Percentiles rank a stretch among this genome's conserved stretches.
These are phyloP conservation scores for Plasmodiophora brassicae DNA, from an alignment of 208 protist species.

Conservation along the genomic window DNA sequence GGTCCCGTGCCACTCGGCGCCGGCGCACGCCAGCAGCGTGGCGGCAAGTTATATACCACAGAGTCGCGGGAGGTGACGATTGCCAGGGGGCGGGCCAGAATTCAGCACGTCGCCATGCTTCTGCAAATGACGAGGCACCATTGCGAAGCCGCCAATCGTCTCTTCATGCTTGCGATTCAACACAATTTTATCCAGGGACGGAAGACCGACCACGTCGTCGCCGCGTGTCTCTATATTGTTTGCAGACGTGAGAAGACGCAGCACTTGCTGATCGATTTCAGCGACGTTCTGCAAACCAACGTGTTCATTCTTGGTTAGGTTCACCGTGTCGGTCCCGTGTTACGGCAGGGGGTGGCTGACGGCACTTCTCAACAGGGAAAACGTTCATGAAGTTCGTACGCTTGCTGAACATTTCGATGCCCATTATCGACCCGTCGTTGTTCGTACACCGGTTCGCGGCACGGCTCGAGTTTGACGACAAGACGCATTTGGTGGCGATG, in stretches of 20 bases:
- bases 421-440: slow-evolving; percentile 65
- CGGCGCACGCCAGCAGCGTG: neutral
- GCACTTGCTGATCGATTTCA: slow-evolving; percentile 72
- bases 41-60: slow-evolving; percentile 25
- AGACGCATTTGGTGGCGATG: slow-evolving; percentile 54
- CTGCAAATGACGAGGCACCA: slow-evolving; percentile 59
- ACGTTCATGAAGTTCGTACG: slow-evolving; percentile 63
- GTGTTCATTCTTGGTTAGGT: slow-evolving; percentile 60
- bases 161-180: slow-evolving; percentile 52
- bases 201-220: slow-evolving; percentile 58
- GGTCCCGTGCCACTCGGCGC: slow-evolving; percentile 18
- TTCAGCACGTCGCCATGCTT: slow-evolving; percentile 52
- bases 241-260: slow-evolving; percentile 65
- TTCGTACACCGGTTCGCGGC: slow-evolving; percentile 71
- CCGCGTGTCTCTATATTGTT: slow-evolving; percentile 73
- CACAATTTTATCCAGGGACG: slow-evolving; percentile 66
- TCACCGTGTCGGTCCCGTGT: too few species aligned
- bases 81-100: slow-evolving; percentile 46
- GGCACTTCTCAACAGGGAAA: neutral
- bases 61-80: slow-evolving; percentile 48
- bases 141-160: slow-evolving; percentile 54
- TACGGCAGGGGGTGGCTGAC: too few species aligned
- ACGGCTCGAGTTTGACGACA: slow-evolving; percentile 69
- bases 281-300: slow-evolving; percentile 62
- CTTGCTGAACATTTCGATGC: slow-evolving; percentile 56